Conservation (phyloP, 129 eudicot species). For the Glebionis coronaria region DNA sequence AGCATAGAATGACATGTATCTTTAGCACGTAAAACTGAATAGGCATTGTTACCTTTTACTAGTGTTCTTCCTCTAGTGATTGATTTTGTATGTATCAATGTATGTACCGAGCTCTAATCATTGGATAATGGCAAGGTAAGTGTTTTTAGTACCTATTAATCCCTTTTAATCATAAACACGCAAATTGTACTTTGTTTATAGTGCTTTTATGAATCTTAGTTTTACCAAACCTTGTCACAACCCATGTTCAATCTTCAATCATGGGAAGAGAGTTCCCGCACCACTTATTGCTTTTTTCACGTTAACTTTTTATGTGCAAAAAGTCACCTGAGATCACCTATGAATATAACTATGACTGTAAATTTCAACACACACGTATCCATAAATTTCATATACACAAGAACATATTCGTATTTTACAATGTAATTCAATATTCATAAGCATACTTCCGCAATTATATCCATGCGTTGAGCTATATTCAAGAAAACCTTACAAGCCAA, state of each 20-base stretch:
- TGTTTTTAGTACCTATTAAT: no score
- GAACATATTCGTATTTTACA: constrained; percentile 11
- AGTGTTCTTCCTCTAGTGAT: background rate
- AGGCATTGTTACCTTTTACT: background rate
- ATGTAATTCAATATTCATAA: constrained; percentile 14
- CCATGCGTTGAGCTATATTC: constrained; percentile 20
- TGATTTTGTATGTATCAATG: no score
- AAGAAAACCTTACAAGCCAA: constrained; percentile 25
- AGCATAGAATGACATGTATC: background rate
- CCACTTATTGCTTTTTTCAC: no score
- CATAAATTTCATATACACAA: constrained; percentile 12
- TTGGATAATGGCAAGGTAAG: background rate
- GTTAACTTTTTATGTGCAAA: no score
- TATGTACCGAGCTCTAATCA: no score
- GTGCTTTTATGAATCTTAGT: background rate
- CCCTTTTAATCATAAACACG: background rate
- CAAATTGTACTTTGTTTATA: background rate
- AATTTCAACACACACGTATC: no score
- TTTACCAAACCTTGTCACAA: background rate
- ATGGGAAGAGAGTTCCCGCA: background rate
- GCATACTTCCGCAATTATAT: constrained; percentile 12
- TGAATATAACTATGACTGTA: no score
- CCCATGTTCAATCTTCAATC: background rate
- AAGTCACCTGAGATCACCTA: no score
- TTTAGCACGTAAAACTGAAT: background rate